These are phyloP conservation scores for Leptosphaerulina australis DNA, from an alignment of 2,329 filamentous ascomycete genomes.

Conservation along the genomic window DNA sequence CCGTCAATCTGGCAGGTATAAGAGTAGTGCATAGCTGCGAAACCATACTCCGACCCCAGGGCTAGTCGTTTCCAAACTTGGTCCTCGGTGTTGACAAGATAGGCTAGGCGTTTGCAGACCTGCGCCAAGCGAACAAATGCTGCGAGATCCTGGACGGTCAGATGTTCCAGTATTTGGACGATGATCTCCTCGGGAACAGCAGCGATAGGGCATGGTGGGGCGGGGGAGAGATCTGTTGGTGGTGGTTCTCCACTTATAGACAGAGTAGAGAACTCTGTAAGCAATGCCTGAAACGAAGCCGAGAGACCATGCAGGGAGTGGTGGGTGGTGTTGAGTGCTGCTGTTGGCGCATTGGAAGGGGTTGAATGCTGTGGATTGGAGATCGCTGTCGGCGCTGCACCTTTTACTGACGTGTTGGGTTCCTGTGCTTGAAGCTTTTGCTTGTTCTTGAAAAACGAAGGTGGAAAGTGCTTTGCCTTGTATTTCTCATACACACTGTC, in stretches of 20 bases:
- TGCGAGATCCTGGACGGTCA: conserved; percentile 76
- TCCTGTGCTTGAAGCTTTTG: conserved; percentile 16
- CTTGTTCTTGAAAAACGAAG: conserved; percentile 56
- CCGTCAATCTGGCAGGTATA: conserved; percentile 69
- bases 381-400: conserved; percentile 42
- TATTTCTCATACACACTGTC: conserved; percentile 82
- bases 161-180: conserved; percentile 73
- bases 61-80: conserved; percentile 83
- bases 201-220: conserved; percentile 81
- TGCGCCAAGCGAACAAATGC: conserved; percentile 75
- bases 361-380: conserved; percentile 51
- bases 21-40: conserved; percentile 80
- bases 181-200: conserved; percentile 83
- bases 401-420: conserved; percentile 10
- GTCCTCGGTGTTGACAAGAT: conserved; percentile 82
- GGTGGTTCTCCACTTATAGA: conserved; percentile 72
- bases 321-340: conserved; percentile 61
- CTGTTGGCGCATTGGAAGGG: conserved; percentile 58
- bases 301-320: conserved; percentile 62
- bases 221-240: conserved; percentile 70
- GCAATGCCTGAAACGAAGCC: conserved; percentile 69
- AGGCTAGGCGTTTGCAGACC: conserved; percentile 88
- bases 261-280: conserved; percentile 74
- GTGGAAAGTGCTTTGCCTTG: conserved; percentile 87
- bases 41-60: conserved; percentile 74